Evolutionary conservation across 768 basidiomycete species (phyloP), one percentile per base, ranked within the genome.

Genomic region (Lanmaoa rubissima): DNA sequence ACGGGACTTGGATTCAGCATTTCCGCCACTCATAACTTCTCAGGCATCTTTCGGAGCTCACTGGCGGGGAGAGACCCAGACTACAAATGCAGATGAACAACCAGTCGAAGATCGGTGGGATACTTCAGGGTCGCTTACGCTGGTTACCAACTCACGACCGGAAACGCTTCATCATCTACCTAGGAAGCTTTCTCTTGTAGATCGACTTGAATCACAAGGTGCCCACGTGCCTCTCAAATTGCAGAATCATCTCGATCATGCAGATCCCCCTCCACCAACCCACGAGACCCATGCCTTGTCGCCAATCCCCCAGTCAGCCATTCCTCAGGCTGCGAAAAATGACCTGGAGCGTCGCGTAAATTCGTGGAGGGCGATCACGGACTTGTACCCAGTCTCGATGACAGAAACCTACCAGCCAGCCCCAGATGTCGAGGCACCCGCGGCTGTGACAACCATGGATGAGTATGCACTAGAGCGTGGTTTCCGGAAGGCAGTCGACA

Each of bases 121-220:
- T 45, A 42, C 35, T 32, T 69, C 71, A 26, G 52, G 53, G 4
- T 61, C 63, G 12, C 63, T 55, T 5, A 61, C 67, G 3, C 35
- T 50, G 5, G 48, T 38, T 7, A 38, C 26, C 43, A 52, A 57
- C 48, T 64, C 58, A n/a, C 68, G 65, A 35, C 63, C 75, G 14
- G 63, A 68, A 14, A 65, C 69, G 14, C 59, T 66, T 35, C 81
- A 85, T 38, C 83, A 86, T 71, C 70, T 80, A 32, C 88, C 88
- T 4, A 77, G 77, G 59, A 87, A 86, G 59, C 75, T 91, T 11
- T 88, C 88, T 1, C 79, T 90, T 10, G 77, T 90, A 4, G 86
- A 89, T 62, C 79, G 83, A 55, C 78, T 83, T 52, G 87, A 88
- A 51, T 55, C 70, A 4, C 59, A 69, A 21, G 78, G 79, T 7